These are phyloP conservation scores for Simplicillium sp. DNA, from an alignment of 2,329 filamentous ascomycete genomes.

Conservation along the genomic window DNA sequence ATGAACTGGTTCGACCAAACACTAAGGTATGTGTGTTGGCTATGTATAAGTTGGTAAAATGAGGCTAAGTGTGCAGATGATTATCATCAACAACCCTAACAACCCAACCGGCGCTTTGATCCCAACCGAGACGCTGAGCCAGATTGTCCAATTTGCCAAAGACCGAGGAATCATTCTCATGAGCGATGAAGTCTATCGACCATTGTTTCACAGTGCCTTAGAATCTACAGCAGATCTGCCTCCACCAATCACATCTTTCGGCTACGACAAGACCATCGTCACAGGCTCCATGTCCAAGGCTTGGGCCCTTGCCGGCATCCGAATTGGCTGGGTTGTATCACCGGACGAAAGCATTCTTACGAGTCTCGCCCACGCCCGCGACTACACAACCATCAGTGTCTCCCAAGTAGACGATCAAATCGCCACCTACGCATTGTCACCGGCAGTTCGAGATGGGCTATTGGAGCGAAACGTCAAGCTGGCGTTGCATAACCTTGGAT, in stretches of 20 bases:
- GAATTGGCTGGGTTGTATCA: constrained; percentile 74
- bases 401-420: constrained; percentile 60
- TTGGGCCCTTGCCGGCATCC: constrained; percentile 72
- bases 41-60: background rate
- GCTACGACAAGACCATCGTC: constrained; percentile 60
- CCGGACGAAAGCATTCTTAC: constrained; percentile 53
- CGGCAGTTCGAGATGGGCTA: constrained; percentile 26
- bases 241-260: constrained; percentile 61
- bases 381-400: constrained; percentile 77
- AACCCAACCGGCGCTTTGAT: constrained; percentile 73
- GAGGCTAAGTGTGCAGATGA: constrained; percentile 21
- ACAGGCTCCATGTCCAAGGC: constrained; percentile 82
- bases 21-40: constrained; percentile 50
- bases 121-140: constrained; percentile 47
- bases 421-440: constrained; percentile 62
- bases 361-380: constrained; percentile 52
- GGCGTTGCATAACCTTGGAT: constrained; percentile 55
- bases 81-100: constrained; percentile 62
- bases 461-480: constrained; percentile 36
- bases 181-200: constrained; percentile 75
- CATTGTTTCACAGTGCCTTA: constrained; percentile 56
- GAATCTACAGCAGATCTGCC: constrained; percentile 36
- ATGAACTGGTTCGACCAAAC: constrained; percentile 53
- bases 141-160: constrained; percentile 54
- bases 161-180: constrained; percentile 57